Evolutionary conservation across 306 rosid genomes (phyloP).

Genomic region (Vigna mungo): DNA sequence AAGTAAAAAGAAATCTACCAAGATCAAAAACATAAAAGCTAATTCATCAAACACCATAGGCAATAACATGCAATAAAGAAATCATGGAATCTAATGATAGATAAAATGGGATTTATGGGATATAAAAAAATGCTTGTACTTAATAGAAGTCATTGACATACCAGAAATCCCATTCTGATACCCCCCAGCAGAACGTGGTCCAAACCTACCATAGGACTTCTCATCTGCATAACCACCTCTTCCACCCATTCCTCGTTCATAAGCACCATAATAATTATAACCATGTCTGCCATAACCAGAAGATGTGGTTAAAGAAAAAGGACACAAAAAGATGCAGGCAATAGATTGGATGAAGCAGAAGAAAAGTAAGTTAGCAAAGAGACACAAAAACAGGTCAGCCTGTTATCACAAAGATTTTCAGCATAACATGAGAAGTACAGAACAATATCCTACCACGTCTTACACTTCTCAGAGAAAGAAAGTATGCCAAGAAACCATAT

Average conservation of each 20-base stretch:
- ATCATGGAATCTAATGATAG: slow-evolving; percentile 7
- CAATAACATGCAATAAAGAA: slow-evolving; percentile 32
- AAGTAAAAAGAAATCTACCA: not conserved
- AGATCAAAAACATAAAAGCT: not conserved
- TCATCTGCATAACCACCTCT: slow-evolving; percentile 81
- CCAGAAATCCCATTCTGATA: slow-evolving; percentile 79
- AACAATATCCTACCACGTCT: slow-evolving; percentile 27
- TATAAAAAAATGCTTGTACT: slow-evolving; percentile 10
- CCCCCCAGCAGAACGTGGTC: slow-evolving; percentile 70
- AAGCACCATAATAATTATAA: slow-evolving; percentile 80
- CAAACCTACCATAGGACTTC: slow-evolving; percentile 81
- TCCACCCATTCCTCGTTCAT: slow-evolving; percentile 82
- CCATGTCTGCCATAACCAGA: slow-evolving; percentile 62
- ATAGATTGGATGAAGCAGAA: slow-evolving; percentile 18
- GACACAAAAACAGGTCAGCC: slow-evolving; percentile 35
- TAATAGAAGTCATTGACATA: slow-evolving; percentile 43
- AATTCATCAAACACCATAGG: not conserved
- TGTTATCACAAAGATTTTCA: not conserved
- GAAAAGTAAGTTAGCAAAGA: slow-evolving; percentile 23
- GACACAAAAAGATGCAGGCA: not conserved
- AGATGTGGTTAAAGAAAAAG: not conserved
- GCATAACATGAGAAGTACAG: not conserved
- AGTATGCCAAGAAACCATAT: not conserved
- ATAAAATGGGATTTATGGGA: slow-evolving; percentile 22
- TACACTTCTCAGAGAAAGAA: slow-evolving; percentile 5